phyloP scores from a whole-genome alignment of 108 stramenopile genomes.

The Aurantiochytrium sp. region DNA sequence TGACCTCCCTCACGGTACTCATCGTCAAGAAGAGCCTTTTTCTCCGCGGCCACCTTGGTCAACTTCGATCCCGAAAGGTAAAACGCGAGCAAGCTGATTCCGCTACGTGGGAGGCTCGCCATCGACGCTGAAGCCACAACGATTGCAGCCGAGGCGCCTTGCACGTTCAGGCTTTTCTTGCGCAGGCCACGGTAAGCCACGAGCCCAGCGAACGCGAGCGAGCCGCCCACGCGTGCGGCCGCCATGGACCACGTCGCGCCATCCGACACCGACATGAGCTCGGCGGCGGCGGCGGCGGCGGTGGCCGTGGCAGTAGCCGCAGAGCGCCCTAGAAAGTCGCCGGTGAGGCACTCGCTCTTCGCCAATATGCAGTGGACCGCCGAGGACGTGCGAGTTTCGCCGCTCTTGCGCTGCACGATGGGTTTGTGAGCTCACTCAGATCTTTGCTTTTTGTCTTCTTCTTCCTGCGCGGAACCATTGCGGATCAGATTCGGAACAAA shows the following conservation, averaged over 20 bases:
- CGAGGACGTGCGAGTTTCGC: too few species aligned
- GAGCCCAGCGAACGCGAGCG: background rate
- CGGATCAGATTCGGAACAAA: too few species aligned
- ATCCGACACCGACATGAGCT: background rate
- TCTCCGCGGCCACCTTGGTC: background rate
- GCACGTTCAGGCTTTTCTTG: background rate
- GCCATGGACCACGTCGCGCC: background rate
- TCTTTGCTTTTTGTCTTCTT: too few species aligned
- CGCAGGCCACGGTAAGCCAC: slow-evolving; percentile 10
- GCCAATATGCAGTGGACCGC: too few species aligned
- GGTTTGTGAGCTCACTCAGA: too few species aligned
- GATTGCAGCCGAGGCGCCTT: slow-evolving; percentile 20
- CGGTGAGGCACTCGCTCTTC: too few species aligned
- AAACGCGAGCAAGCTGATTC: slow-evolving; percentile 8
- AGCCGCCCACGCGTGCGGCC: background rate
- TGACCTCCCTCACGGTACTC: background rate
- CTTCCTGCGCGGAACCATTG: too few species aligned
- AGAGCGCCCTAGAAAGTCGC: too few species aligned
- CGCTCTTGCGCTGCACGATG: too few species aligned
- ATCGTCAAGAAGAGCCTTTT: background rate
- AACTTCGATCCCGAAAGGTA: slow-evolving; percentile 20
- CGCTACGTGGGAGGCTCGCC: background rate
- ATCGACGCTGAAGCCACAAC: slow-evolving; percentile 1
- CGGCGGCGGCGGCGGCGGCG: background rate
- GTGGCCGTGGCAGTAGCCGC: too few species aligned